Evolutionary conservation across 306 rosid species (phyloP).

Genomic region (Begonia masoniana): DNA sequence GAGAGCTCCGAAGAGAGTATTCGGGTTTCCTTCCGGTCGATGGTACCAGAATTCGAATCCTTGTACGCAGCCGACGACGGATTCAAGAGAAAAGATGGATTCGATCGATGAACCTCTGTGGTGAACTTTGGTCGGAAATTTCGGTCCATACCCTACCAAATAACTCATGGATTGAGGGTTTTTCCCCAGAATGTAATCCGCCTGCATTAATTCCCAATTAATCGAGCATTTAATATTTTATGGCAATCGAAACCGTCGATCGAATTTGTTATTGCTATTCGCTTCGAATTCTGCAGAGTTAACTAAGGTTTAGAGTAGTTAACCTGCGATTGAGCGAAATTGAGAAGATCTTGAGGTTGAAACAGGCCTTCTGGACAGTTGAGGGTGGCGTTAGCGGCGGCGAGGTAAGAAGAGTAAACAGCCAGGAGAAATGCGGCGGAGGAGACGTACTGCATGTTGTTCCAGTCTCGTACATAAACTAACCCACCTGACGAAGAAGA

Average conservation of each 20-base stretch:
- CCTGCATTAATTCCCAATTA: slow-evolving; percentile 6
- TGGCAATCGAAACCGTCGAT: too few species aligned
- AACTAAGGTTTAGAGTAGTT: too few species aligned
- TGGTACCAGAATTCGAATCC: slow-evolving; percentile 68
- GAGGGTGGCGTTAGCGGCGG: slow-evolving; percentile 41
- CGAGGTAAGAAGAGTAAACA: slow-evolving; percentile 57
- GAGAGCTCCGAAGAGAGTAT: slow-evolving; percentile 52
- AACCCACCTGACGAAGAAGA: slow-evolving; percentile 39
- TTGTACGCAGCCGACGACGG: slow-evolving; percentile 47
- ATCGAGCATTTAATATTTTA: too few species aligned
- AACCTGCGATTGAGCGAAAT: slow-evolving; percentile 48
- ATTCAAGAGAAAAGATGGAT: slow-evolving; percentile 24
- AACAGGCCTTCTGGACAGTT: slow-evolving; percentile 54
- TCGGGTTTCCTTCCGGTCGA: slow-evolving; percentile 47
- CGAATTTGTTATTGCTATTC: too few species aligned
- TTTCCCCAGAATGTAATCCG: slow-evolving; percentile 73
- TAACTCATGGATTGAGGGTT: slow-evolving; percentile 67
- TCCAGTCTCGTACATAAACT: slow-evolving; percentile 62
- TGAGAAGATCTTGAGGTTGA: slow-evolving; percentile 64
- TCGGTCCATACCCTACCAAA: slow-evolving; percentile 60
- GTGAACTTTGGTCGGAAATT: slow-evolving; percentile 59
- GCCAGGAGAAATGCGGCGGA: slow-evolving; percentile 58
- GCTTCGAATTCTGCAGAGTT: too few species aligned
- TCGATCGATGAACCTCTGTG: slow-evolving; percentile 82
- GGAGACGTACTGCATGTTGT: slow-evolving; percentile 79